A percentile compares a stretch with the other conserved stretches of the same genome.
These are phyloP conservation scores for Marasmius fiardii DNA, from an alignment of 1,284 basidiomycete genomes.

Conservation along the genomic window DNA sequence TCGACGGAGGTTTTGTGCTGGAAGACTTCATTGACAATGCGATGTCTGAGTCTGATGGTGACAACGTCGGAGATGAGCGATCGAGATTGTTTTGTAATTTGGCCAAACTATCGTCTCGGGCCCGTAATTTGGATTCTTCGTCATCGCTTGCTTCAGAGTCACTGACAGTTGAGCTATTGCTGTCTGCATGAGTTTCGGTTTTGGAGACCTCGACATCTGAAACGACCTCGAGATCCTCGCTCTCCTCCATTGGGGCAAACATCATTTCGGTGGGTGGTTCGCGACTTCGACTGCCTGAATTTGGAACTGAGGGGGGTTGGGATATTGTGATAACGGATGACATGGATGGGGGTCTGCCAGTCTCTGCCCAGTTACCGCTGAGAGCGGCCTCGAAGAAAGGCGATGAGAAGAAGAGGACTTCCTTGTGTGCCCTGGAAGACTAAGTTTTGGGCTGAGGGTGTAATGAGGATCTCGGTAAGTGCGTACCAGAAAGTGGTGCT, in stretches of 20 bases:
- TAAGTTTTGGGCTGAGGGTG: conserved; percentile 4
- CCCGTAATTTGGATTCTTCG: conserved; percentile 30
- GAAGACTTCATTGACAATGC: background rate
- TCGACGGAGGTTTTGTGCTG: background rate
- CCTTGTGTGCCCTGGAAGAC: conserved; percentile 71
- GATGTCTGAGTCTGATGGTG: background rate
- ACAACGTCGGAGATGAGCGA: background rate
- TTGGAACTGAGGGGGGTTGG: conserved; percentile 58
- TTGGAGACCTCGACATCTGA: conserved; percentile 26
- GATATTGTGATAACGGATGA: conserved; percentile 81
- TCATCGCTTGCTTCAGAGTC: conserved; percentile 28
- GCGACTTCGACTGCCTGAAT: conserved; percentile 32
- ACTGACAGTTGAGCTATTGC: conserved; percentile 4
- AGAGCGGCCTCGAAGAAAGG: conserved; percentile 85
- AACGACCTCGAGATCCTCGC: conserved; percentile 43
- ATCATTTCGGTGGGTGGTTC: conserved; percentile 50
- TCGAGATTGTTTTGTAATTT: conserved; percentile 36
- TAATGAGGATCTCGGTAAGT: conserved; percentile 2
- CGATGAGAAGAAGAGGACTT: conserved; percentile 79
- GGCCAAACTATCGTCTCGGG: conserved; percentile 41
- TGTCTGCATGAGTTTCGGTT: conserved; percentile 22
- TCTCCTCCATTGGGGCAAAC: conserved; percentile 54
- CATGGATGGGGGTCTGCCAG: conserved; percentile 66
- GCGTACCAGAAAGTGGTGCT: conserved; percentile 76
- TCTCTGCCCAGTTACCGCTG: conserved; percentile 79